Evolutionary conservation across 805 yeast genomes (phyloP), one percentile per base, ranked within the genome.

Genomic region (Barnettozyma sucrosica): DNA sequence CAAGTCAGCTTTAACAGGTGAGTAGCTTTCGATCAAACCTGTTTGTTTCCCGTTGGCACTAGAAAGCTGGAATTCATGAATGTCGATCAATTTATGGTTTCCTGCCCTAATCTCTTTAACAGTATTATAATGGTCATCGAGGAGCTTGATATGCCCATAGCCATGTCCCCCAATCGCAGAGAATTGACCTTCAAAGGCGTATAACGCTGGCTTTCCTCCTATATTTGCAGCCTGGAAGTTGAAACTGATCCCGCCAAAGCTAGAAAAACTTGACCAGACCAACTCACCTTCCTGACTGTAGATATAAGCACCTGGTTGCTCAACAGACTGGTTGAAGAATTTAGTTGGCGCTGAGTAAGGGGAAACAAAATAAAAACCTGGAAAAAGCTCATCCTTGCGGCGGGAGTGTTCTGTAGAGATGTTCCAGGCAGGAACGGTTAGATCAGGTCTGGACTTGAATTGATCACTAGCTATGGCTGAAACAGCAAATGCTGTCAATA

Each of bases 291-390:
- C 43, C 26, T 58, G 61, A 24, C 59, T 59, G 48, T 58, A 68
- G 25, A 68, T 67, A 47, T 68, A 66, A 10, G 68, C 65, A 34
- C 67, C 70, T 14, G 67, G 62, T 45, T 66, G 70, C 24, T 66
- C 53, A 4, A 64, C 65, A 8, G 66, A 61, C 19, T 43, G 42
- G 16, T 47, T 47, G 19, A 43, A 25, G 16, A 32, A 32, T 5
- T 60, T 60, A 16, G 57, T 44, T 14, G 40, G 46, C 2, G 60
- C 61, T 21, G 60, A 54, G 49, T 62, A 67, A 13, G 71, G 70
- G 9, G 70, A 66, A 5, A 64, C 52, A 46, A 68, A 68, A 28
- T 66, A 41, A 49, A 61, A 66, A 5, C 67, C 71, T 3, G 39
- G 45, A 14, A 42, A 37, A 7, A 48, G n/a, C 19, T 24, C 62